These are phyloP conservation scores for Populus pruinosa DNA, from an alignment of 345 rosid species.

Conservation along the genomic window DNA sequence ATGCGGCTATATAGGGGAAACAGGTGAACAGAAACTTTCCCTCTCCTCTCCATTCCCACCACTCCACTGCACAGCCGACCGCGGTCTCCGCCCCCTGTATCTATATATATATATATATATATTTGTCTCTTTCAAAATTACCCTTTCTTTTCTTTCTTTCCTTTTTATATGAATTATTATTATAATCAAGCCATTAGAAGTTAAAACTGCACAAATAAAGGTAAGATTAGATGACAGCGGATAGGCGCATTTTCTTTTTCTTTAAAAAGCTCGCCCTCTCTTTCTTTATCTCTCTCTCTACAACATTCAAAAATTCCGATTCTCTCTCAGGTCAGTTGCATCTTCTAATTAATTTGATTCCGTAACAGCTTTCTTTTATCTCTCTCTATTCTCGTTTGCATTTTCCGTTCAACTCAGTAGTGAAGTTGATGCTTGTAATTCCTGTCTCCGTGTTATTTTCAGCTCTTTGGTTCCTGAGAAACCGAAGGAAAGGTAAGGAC, in stretches of 20 bases:
- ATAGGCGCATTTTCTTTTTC: neutral
- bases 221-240: no score
- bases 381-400: neutral
- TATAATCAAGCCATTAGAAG: no score
- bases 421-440: neutral
- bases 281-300: neutral
- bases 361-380: no score
- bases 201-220: no score
- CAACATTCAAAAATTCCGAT: neutral
- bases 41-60: neutral
- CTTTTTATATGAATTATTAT: neutral
- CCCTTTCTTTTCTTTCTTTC: neutral
- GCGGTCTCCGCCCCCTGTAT: no score
- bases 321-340: neutral
- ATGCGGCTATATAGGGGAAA: neutral
- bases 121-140: neutral
- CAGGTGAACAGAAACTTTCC: neutral
- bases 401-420: neutral
- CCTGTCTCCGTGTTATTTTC: neutral
- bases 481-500: neutral
- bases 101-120: no score
- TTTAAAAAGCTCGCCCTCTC: neutral
- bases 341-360: neutral
- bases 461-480: slow-evolving; percentile 5
- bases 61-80: neutral